Evolutionary conservation across 495 filamentous ascomycete genomes (phyloP).

Genomic region (Penicillium angulare): DNA sequence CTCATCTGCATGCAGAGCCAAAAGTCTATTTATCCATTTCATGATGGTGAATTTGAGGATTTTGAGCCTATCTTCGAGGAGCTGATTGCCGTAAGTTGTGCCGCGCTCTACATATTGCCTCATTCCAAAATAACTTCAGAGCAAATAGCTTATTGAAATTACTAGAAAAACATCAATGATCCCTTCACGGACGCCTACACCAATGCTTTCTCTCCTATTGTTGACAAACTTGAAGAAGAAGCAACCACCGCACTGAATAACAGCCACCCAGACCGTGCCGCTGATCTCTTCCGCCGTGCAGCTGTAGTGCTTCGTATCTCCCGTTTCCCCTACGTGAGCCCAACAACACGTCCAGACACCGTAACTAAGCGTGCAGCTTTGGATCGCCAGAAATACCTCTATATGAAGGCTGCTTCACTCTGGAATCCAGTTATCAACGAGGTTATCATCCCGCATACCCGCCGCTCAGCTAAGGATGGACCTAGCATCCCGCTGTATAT

Average conservation of each 20-base stretch:
- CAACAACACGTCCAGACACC: constrained; percentile 31
- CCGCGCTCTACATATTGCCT: not conserved
- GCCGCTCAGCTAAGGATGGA: constrained; percentile 49
- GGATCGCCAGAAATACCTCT: constrained; percentile 63
- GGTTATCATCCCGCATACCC: constrained; percentile 57
- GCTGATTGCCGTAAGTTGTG: constrained; percentile 57
- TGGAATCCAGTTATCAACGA: constrained; percentile 59
- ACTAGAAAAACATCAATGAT: constrained; percentile 58
- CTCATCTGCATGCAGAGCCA: constrained; percentile 43
- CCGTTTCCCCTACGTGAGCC: constrained; percentile 67
- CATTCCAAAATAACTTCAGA: constrained; percentile 2
- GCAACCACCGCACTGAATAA: constrained; percentile 46
- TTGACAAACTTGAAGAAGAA: constrained; percentile 47
- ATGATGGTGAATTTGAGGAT: constrained; percentile 67
- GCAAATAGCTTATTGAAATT: not conserved
- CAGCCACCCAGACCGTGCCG: constrained; percentile 49
- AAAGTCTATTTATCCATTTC: constrained; percentile 74
- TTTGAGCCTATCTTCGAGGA: constrained; percentile 70
- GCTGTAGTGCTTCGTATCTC: constrained; percentile 72
- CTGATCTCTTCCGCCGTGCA: constrained; percentile 64
- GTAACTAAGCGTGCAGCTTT: constrained; percentile 60
- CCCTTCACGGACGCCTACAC: constrained; percentile 65
- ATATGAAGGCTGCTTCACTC: constrained; percentile 55
- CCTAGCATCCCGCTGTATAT: constrained; percentile 62
- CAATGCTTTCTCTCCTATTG: constrained; percentile 56